These are phyloP conservation scores for Quercus suber DNA, from an alignment of 306 rosid genomes.

Conservation along the genomic window DNA sequence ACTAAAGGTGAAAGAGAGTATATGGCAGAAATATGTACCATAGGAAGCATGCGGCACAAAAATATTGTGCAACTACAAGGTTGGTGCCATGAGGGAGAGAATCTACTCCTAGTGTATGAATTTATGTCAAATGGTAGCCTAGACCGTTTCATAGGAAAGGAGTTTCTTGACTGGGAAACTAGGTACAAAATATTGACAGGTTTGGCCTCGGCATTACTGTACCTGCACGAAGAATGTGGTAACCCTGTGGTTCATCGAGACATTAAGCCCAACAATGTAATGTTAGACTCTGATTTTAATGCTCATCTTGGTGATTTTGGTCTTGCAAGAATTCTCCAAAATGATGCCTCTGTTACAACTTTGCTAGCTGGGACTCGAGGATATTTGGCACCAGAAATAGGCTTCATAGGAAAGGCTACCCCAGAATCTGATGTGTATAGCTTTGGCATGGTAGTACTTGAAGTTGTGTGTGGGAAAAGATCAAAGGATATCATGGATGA, in stretches of 20 bases:
- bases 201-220: slow-evolving; percentile 49
- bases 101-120: slow-evolving; percentile 46
- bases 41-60: slow-evolving; percentile 56
- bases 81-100: slow-evolving; percentile 43
- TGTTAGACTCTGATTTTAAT: slow-evolving; percentile 39
- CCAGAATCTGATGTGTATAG: slow-evolving; percentile 60
- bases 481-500: slow-evolving; percentile 38
- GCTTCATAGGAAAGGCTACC: slow-evolving; percentile 45
- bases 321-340: slow-evolving; percentile 43
- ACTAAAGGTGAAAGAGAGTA: slow-evolving; percentile 56
- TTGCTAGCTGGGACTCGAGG: slow-evolving; percentile 50
- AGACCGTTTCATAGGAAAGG: slow-evolving; percentile 41
- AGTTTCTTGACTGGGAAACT: slow-evolving; percentile 42
- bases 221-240: slow-evolving; percentile 61
- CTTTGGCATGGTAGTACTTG: slow-evolving; percentile 58
- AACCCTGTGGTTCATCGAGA: slow-evolving; percentile 60
- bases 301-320: slow-evolving; percentile 63
- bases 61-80: slow-evolving; percentile 59
- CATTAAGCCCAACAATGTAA: slow-evolving; percentile 50
- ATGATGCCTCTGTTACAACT: slow-evolving; percentile 33
- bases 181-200: slow-evolving; percentile 50
- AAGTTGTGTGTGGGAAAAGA: slow-evolving; percentile 58
- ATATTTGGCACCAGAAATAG: slow-evolving; percentile 56
- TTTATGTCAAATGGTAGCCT: slow-evolving; percentile 66
- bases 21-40: slow-evolving; percentile 60